These are phyloP conservation scores for Geranium incanum DNA, from an alignment of 441 rosid genomes.

Conservation along the genomic window DNA sequence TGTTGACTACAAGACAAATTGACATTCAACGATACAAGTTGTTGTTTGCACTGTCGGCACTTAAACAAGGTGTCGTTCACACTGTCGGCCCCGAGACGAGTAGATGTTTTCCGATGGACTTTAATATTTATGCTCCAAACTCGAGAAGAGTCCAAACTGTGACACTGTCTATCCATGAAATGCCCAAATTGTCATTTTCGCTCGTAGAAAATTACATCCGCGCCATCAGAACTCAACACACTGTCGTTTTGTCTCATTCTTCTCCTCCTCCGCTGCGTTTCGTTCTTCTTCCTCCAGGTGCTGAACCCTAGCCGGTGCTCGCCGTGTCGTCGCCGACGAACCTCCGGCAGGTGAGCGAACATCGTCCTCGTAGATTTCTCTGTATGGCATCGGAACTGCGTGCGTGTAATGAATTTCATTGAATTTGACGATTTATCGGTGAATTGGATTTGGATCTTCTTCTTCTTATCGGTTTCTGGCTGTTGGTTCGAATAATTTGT, in stretches of 20 bases:
- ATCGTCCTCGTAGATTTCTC: background rate
- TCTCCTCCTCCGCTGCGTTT: background rate
- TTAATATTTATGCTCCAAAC: too few species aligned
- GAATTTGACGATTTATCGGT: background rate
- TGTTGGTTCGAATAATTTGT: background rate
- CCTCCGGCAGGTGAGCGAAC: background rate
- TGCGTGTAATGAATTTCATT: background rate
- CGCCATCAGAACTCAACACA: background rate
- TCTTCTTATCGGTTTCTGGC: background rate
- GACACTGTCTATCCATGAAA: too few species aligned
- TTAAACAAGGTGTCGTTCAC: too few species aligned
- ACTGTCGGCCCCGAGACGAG: too few species aligned
- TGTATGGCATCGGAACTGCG: background rate
- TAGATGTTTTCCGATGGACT: too few species aligned
- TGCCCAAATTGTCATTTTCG: background rate
- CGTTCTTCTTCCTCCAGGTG: background rate
- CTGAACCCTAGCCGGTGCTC: constrained; percentile 3
- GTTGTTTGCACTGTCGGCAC: too few species aligned
- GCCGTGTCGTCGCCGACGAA: background rate
- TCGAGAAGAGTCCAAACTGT: too few species aligned
- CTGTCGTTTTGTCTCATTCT: background rate
- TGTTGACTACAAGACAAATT: too few species aligned
- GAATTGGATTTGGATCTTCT: background rate
- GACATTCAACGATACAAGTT: too few species aligned
- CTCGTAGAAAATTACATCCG: background rate